These are phyloP conservation scores for Leucocoprinus sp. DNA, from an alignment of 768 basidiomycete species.

Conservation along the genomic window DNA sequence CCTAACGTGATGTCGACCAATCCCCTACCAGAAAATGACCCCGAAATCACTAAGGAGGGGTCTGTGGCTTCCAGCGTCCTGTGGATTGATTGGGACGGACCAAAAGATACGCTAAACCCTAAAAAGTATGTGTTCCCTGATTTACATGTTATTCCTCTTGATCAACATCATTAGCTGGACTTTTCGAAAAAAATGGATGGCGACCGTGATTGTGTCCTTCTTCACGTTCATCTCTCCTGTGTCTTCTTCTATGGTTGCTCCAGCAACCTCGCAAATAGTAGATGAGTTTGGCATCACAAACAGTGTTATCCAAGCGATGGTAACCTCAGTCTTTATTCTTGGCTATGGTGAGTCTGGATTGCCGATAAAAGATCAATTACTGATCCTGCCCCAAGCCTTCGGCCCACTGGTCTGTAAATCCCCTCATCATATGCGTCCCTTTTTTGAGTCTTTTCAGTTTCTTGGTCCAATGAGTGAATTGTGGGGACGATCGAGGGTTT, in stretches of 20 bases:
- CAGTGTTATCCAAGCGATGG: constrained; percentile 41
- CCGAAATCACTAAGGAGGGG: not conserved
- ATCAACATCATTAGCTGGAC: constrained; percentile 37
- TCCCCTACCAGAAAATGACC: constrained; percentile 1
- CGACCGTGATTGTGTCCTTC: constrained; percentile 52
- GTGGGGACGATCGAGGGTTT: constrained; percentile 53
- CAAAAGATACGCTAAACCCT: constrained; percentile 49
- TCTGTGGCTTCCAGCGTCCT: constrained; percentile 15
- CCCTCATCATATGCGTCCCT: not conserved
- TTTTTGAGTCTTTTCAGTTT: constrained; percentile 19
- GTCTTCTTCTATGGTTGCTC: constrained; percentile 70
- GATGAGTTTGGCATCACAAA: constrained; percentile 47
- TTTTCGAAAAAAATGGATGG: constrained; percentile 52
- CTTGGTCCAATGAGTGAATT: constrained; percentile 65
- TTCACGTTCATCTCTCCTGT: constrained; percentile 66
- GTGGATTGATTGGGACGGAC: constrained; percentile 58
- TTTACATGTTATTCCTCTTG: not conserved
- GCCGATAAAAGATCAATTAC: not conserved
- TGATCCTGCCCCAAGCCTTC: constrained; percentile 30
- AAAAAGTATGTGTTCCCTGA: constrained; percentile 35
- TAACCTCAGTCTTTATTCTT: constrained; percentile 42
- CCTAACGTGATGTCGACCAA: not conserved
- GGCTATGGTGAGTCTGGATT: constrained; percentile 42
- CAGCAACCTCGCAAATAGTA: constrained; percentile 46
- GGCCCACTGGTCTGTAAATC: constrained; percentile 36